Conservation (phyloP, 805 yeast species). For the Lachancea dasiensis region DNA sequence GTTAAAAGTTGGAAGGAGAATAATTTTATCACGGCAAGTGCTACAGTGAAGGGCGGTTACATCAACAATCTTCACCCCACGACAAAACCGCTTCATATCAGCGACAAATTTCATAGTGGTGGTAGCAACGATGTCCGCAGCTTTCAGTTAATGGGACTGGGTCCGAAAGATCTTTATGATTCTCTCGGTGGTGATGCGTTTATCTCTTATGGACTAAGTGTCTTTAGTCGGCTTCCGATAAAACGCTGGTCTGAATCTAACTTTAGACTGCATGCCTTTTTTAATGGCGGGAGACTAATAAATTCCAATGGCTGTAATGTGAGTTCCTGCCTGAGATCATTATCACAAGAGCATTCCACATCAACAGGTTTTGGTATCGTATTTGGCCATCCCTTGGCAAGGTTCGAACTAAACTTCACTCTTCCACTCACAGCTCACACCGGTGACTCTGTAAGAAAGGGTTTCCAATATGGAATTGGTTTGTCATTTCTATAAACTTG, state of each 20-base stretch:
- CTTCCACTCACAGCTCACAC: conserved; percentile 51
- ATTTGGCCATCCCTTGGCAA: conserved; percentile 57
- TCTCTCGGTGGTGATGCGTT: conserved; percentile 64
- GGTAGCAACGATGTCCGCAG: conserved; percentile 72
- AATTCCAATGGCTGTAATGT: conserved; percentile 27
- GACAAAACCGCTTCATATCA: conserved; percentile 44
- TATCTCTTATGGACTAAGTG: conserved; percentile 49
- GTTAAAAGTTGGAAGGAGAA: conserved; percentile 24
- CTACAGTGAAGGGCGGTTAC: conserved; percentile 50
- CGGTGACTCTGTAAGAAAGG: conserved; percentile 51
- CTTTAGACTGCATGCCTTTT: conserved; percentile 55
- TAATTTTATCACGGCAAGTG: conserved; percentile 39
- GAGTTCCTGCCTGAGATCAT: conserved; percentile 19
- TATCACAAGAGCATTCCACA: conserved; percentile 41
- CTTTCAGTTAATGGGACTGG: conserved; percentile 59
- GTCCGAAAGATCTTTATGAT: conserved; percentile 50
- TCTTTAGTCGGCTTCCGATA: conserved; percentile 58
- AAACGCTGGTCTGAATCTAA: conserved; percentile 38
- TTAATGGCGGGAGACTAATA: conserved; percentile 58
- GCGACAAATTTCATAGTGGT: conserved; percentile 80
- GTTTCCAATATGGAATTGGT: conserved; percentile 63
- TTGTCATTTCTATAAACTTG: conserved; percentile 44
- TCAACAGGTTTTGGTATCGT: conserved; percentile 56
- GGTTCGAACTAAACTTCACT: conserved; percentile 61
- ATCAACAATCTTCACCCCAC: conserved; percentile 37